Conservation (phyloP, 2,329 filamentous ascomycete genomes). For the Monosporascus sp. region DNA sequence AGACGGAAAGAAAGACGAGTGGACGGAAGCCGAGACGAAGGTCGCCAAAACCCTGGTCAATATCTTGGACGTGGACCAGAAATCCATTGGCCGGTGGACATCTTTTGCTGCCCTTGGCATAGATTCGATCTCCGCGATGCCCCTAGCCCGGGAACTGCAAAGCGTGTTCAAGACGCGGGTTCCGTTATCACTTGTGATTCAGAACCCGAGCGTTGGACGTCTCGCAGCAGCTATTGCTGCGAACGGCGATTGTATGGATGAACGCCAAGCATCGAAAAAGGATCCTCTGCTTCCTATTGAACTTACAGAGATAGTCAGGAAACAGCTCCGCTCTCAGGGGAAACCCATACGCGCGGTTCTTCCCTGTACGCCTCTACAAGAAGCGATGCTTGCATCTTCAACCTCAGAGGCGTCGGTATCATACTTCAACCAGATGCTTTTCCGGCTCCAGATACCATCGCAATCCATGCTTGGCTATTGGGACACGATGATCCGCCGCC, state of each 20-base stretch:
- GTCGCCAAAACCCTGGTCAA: slow-evolving; percentile 52
- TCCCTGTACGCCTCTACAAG: slow-evolving; percentile 82
- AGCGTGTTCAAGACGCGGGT: slow-evolving; percentile 39
- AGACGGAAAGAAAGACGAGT: slow-evolving; percentile 30
- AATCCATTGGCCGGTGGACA: slow-evolving; percentile 54
- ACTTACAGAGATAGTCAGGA: slow-evolving; percentile 24
- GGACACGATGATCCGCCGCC: slow-evolving; percentile 55
- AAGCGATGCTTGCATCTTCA: slow-evolving; percentile 71
- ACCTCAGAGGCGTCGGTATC: slow-evolving; percentile 31
- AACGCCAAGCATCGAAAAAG: neutral
- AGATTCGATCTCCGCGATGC: slow-evolving; percentile 78
- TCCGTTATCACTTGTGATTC: slow-evolving; percentile 65
- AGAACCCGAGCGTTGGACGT: slow-evolving; percentile 58
- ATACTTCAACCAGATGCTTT: slow-evolving; percentile 69
- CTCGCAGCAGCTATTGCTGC: slow-evolving; percentile 38
- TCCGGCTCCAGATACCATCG: slow-evolving; percentile 51
- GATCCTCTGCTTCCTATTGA: slow-evolving; percentile 12
- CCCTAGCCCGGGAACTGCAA: slow-evolving; percentile 55
- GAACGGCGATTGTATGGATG: neutral
- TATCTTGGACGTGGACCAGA: slow-evolving; percentile 38
- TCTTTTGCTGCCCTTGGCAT: slow-evolving; percentile 76
- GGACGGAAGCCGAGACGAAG: slow-evolving; percentile 49
- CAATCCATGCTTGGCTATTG: slow-evolving; percentile 53
- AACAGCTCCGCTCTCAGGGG: slow-evolving; percentile 25
- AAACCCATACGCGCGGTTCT: slow-evolving; percentile 50